Evolutionary conservation across 805 yeast species (phyloP), one percentile per base, ranked within the genome.

Genomic region (Suhomyces sp.): DNA sequence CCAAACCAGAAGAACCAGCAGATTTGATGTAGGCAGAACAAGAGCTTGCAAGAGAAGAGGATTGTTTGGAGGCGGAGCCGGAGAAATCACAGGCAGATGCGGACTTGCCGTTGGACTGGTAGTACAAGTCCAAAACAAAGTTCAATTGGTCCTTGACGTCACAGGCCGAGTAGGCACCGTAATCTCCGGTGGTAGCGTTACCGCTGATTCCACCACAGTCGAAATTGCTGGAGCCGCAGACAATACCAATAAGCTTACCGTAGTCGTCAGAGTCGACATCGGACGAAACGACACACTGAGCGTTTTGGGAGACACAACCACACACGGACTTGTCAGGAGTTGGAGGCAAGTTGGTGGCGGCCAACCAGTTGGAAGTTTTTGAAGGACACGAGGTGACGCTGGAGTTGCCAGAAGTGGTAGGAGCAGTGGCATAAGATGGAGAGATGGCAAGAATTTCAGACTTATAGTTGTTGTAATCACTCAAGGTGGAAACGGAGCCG

Each of bases 1-100:
- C 89, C 52, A 83, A 65, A 67, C 96, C 96, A 47, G 79, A 77
- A 54, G 79, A 55, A 66, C 96, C 96, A 59, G 92, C 91, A 59
- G 84, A 79, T 20, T 71, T 67, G 58, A 89, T 66, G 59, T 77
- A 73, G 47, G 87, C 74, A 17, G 82, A 60, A 73, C 91, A 86
- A 15, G 79, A 65, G 41, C 81, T 72, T 43, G 78, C 80, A 37
- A 84, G 77, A 44, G 81, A 58, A 37, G 80, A 81, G 51, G 72
- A 71, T 52, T 65, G 57, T 60, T 84, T 58, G 43, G 73, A 48
- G 49, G 76, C 79, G 50, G 74, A 67, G 45, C 79, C 79, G 43
- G 53, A 48, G 60, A 73, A 73, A 60, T 64, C 63, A 68, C 79
- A 74, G 45, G 75, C 76, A 47, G 59, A 52, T 13, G 54, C 29